A percentile compares a stretch with the other conserved stretches of the same genome.
Evolutionary conservation across 2,329 filamentous ascomycete species (phyloP).

Genomic region (Pseudopyricularia cyperi): DNA sequence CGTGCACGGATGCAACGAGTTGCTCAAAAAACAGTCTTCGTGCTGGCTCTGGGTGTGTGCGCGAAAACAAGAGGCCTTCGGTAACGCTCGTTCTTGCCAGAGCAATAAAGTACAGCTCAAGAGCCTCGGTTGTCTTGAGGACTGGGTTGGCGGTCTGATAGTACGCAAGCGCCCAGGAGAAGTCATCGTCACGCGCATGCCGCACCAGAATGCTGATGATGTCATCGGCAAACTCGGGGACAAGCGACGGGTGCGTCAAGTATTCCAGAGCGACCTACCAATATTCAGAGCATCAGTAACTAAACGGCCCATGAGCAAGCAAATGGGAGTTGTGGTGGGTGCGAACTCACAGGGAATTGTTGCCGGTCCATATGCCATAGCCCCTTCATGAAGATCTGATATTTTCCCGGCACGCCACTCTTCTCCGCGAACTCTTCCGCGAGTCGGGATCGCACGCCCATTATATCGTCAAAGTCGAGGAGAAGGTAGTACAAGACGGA

Average conservation of each 20-base stretch:
- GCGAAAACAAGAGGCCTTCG: constrained; percentile 62
- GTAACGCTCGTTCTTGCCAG: constrained; percentile 54
- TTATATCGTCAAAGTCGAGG: constrained; percentile 52
- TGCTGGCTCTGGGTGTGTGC: constrained; percentile 46
- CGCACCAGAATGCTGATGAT: constrained; percentile 59
- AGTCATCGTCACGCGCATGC: constrained; percentile 44
- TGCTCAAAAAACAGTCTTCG: constrained; percentile 55
- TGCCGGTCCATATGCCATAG: constrained; percentile 68
- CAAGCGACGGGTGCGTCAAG: constrained; percentile 66
- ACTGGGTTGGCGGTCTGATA: constrained; percentile 65
- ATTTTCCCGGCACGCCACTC: constrained; percentile 60
- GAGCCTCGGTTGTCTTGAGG: constrained; percentile 47
- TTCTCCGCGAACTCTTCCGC: constrained; percentile 45
- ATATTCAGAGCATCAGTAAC: not conserved
- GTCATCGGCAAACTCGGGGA: constrained; percentile 72
- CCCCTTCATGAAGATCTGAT: constrained; percentile 69
- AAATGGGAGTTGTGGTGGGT: not conserved
- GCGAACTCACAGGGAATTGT: constrained; percentile 44
- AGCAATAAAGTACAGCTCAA: constrained; percentile 56
- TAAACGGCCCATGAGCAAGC: too few relatives aligned
- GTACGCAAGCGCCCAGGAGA: constrained; percentile 59
- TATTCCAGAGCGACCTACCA: constrained; percentile 54
- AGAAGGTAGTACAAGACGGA: constrained; percentile 76
- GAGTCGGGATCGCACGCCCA: constrained; percentile 31
- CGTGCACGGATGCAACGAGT: constrained; percentile 46